Conservation (phyloP, 805 yeast species). For the Suhomyces kilbournensis region DNA sequence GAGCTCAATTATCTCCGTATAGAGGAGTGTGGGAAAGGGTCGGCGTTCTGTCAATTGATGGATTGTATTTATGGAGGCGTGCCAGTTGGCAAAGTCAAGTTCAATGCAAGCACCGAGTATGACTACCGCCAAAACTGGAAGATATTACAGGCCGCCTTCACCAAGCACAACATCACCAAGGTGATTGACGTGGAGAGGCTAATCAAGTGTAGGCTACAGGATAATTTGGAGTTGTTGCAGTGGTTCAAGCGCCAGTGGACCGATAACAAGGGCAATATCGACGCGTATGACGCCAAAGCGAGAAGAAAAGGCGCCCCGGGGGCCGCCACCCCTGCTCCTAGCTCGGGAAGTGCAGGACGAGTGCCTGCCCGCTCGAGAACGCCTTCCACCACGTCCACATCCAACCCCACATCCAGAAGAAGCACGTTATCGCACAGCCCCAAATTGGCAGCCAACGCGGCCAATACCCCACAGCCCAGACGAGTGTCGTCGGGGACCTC, state of each 20-base stretch:
- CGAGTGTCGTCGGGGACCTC: slow-evolving; percentile 4
- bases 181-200: slow-evolving; percentile 77
- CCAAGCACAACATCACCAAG: slow-evolving; percentile 65
- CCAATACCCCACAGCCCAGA: slow-evolving; percentile 4
- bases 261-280: slow-evolving; percentile 64
- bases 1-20: slow-evolving; percentile 67
- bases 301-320: slow-evolving; percentile 16
- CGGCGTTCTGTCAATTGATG: slow-evolving; percentile 88
- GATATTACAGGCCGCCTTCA: slow-evolving; percentile 77
- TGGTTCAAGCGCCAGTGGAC: slow-evolving; percentile 87
- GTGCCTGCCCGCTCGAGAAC: slow-evolving; percentile 3
- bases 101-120: slow-evolving; percentile 66
- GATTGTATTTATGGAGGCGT: slow-evolving; percentile 82
- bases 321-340: background rate
- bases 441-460: background rate
- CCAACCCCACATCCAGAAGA: background rate
- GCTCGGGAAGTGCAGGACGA: background rate
- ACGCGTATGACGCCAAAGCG: slow-evolving; percentile 59
- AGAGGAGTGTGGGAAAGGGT: slow-evolving; percentile 95
- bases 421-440: slow-evolving; percentile 8
- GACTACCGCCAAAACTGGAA: slow-evolving; percentile 81
- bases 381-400: background rate
- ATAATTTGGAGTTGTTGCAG: slow-evolving; percentile 89
- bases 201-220: slow-evolving; percentile 87
- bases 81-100: slow-evolving; percentile 76